Conservation (phyloP, 306 rosid genomes). For the Lathyrus aphaca region DNA sequence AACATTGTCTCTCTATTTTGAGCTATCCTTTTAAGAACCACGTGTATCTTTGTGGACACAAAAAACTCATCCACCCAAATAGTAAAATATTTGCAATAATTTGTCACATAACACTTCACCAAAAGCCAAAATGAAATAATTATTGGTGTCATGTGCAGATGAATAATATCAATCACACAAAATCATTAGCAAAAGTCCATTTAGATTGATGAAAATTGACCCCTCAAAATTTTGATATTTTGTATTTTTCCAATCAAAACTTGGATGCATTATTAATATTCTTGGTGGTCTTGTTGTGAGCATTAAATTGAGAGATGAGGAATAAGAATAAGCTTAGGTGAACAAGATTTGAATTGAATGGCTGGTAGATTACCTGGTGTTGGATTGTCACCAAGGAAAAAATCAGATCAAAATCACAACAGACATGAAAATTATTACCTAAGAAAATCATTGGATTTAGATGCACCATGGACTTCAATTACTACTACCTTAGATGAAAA, state of each 20-base stretch:
- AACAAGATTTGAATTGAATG: conserved; percentile 41
- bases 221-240: background rate
- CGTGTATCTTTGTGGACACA: conserved; percentile 24
- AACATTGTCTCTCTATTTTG: background rate
- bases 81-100: background rate
- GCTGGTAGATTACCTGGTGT: conserved; percentile 69
- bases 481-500: conserved; percentile 48
- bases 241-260: background rate
- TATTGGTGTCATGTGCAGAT: conserved; percentile 35
- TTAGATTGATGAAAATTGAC: background rate
- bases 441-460: conserved; percentile 27
- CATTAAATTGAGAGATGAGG: conserved; percentile 30
- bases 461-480: conserved; percentile 20
- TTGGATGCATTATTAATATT: conserved; percentile 24
- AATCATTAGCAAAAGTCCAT: conserved; percentile 1
- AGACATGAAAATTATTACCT: conserved; percentile 4
- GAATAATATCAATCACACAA: conserved; percentile 11
- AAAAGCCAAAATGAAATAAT: conserved; percentile 26
- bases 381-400: conserved; percentile 50
- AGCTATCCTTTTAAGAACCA: background rate
- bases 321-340: conserved; percentile 4
- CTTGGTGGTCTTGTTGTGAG: conserved; percentile 15
- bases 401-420: background rate
- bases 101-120: conserved; percentile 8
- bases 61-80: background rate